These are phyloP conservation scores for Posidonia australis DNA, from an alignment of 106 monocot species.

Conservation along the genomic window DNA sequence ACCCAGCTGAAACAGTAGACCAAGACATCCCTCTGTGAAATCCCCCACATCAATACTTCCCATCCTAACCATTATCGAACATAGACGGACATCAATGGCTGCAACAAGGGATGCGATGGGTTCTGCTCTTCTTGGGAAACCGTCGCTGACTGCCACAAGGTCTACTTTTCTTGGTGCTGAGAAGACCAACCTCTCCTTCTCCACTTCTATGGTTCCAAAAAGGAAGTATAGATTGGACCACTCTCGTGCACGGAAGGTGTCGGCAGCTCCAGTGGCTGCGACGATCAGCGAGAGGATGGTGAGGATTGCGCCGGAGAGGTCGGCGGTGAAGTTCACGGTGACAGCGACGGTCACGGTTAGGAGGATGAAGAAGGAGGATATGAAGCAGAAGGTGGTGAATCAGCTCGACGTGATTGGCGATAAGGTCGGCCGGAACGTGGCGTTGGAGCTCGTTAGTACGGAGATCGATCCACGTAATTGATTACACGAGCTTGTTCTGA, in stretches of 20 bases:
- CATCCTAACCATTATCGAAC: no score
- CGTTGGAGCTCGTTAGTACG: conserved; percentile 72
- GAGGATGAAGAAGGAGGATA: conserved; percentile 62
- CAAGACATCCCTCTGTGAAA: no score
- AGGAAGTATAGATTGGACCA: background rate
- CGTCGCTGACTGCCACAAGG: background rate
- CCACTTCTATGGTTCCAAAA: background rate
- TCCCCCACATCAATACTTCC: no score
- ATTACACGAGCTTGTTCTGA: no score
- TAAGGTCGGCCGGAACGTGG: conserved; percentile 60
- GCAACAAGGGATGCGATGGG: background rate
- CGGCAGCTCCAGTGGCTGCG: background rate
- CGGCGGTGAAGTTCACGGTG: conserved; percentile 27
- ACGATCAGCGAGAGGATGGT: conserved; percentile 19
- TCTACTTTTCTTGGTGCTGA: background rate
- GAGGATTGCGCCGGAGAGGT: conserved; percentile 13
- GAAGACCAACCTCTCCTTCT: background rate
- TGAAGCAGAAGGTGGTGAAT: conserved; percentile 41
- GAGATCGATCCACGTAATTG: conserved; percentile 41
- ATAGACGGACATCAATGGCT: background rate
- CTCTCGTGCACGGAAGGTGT: background rate
- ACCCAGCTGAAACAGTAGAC: no score
- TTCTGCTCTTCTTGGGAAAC: background rate
- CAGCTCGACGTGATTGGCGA: conserved; percentile 58
- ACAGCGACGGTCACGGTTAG: conserved; percentile 65